Evolutionary conservation across 2,329 filamentous ascomycete genomes (phyloP).

Genomic region (Beauveria brongniartii): DNA sequence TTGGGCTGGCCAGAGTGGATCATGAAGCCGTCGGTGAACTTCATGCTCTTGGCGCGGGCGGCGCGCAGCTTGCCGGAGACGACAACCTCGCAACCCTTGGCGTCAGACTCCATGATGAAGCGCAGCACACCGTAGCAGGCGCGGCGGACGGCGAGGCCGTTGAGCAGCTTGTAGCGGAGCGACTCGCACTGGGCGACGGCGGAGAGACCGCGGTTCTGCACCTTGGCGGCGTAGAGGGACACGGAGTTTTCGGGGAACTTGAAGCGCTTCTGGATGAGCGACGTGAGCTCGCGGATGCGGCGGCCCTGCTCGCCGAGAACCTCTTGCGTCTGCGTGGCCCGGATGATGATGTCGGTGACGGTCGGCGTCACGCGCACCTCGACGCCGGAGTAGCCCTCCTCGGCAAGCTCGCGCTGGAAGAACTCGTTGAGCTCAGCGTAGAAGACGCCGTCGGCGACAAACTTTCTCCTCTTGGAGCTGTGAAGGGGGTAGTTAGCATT

Average conservation of each 20-base stretch:
- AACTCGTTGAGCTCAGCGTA: slow-evolving; percentile 99
- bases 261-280: slow-evolving; percentile 99
- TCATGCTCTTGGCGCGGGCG: slow-evolving; percentile 99
- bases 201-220: slow-evolving; percentile 99
- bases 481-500: slow-evolving; percentile 13
- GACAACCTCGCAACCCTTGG: slow-evolving; percentile 99
- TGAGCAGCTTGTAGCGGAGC: slow-evolving; percentile 99
- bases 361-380: slow-evolving; percentile 99
- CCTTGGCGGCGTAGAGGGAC: slow-evolving; percentile 99
- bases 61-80: slow-evolving; percentile 98
- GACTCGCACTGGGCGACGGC: slow-evolving; percentile 99
- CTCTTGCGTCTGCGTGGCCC: slow-evolving; percentile 99
- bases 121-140: slow-evolving; percentile 99
- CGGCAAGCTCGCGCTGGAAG: slow-evolving; percentile 99
- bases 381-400: slow-evolving; percentile 99
- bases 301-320: slow-evolving; percentile 99
- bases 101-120: slow-evolving; percentile 99
- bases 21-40: slow-evolving; percentile 99
- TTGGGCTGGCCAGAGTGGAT: slow-evolving; percentile 99
- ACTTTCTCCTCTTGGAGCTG: slow-evolving; percentile 90
- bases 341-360: slow-evolving; percentile 99
- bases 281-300: slow-evolving; percentile 99
- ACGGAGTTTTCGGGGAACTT: slow-evolving; percentile 99
- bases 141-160: slow-evolving; percentile 96
- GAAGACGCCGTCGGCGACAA: slow-evolving; percentile 98